A percentile compares a stretch with the other conserved stretches of the same genome.
Conservation (phyloP, 257 asterid species). For the Scutellaria baicalensis region DNA sequence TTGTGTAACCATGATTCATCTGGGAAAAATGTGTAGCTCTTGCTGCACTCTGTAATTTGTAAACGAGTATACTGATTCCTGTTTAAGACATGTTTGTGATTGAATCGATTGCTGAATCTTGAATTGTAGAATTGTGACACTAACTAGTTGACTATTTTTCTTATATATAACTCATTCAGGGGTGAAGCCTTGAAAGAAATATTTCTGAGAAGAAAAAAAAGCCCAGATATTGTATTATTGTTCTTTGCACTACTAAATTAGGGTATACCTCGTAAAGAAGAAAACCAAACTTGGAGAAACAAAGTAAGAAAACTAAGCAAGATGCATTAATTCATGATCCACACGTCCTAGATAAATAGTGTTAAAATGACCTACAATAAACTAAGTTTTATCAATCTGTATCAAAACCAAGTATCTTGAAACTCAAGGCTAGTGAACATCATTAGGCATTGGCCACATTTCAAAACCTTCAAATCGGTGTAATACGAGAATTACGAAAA, state of each 20-base stretch:
- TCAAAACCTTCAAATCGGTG: background rate
- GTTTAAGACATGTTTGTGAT: background rate
- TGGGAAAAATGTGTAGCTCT: background rate
- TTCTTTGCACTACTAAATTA: too few relatives aligned
- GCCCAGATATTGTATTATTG: too few relatives aligned
- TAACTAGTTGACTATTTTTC: background rate
- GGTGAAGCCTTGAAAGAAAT: background rate
- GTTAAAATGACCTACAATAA: background rate
- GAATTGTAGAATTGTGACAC: background rate
- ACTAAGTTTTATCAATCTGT: too few relatives aligned
- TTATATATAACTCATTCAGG: too few relatives aligned
- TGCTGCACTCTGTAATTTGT: constrained; percentile 10
- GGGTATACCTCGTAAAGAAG: too few relatives aligned
- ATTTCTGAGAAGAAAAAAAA: too few relatives aligned
- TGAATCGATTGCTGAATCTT: background rate
- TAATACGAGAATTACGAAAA: background rate
- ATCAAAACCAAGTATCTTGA: background rate
- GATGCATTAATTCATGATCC: background rate
- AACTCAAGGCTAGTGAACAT: background rate
- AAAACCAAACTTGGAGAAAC: background rate
- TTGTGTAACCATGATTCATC: background rate
- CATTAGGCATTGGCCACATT: background rate
- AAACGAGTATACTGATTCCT: background rate
- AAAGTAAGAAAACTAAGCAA: background rate
- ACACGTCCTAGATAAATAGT: background rate